phyloP scores from a whole-genome alignment of 208 protist species.

The Trichomonas tenax region DNA sequence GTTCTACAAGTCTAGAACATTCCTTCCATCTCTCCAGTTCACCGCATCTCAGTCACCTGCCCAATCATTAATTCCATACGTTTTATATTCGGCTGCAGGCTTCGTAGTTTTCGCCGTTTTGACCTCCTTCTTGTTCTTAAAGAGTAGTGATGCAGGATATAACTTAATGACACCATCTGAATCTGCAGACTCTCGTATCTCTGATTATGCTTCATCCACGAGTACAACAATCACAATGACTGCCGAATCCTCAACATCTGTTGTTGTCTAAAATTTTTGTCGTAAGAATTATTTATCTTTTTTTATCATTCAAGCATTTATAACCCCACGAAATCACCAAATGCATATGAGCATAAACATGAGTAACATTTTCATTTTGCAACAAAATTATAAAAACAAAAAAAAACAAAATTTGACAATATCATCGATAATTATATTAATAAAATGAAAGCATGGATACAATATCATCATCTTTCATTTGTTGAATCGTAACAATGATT shows the following conservation, averaged over 20 bases:
- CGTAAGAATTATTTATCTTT: too few species aligned
- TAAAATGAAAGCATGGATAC: too few species aligned
- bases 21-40: neutral
- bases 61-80: neutral
- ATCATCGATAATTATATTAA: too few species aligned
- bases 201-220: neutral
- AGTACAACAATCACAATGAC: neutral
- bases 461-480: too few species aligned
- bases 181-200: neutral
- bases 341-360: too few species aligned
- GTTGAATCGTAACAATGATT: too few species aligned
- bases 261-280: neutral
- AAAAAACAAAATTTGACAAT: too few species aligned
- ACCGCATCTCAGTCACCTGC: neutral
- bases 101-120: neutral
- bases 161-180: neutral
- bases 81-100: neutral
- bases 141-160: neutral
- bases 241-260: neutral
- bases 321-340: too few species aligned
- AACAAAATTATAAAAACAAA: too few species aligned
- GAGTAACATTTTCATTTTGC: too few species aligned
- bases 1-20: neutral
- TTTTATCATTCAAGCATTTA: too few species aligned
- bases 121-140: neutral